Base-by-base conservation (phyloP, 2,329 filamentous ascomycete species). In the Chaetothyriales sp. region DNA sequence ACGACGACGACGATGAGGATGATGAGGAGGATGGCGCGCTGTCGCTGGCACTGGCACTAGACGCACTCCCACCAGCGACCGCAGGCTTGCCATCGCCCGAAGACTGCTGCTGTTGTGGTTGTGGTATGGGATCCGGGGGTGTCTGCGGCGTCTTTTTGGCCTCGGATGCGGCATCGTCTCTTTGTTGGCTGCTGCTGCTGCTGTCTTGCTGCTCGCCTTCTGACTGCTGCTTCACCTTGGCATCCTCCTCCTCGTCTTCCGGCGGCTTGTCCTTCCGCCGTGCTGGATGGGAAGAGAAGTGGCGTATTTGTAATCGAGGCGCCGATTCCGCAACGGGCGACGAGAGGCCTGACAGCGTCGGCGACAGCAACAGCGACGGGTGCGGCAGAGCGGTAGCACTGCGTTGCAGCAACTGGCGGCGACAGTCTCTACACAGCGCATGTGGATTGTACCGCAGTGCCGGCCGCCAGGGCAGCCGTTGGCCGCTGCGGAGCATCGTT, bases 391-490 rank as follows among this genome's bases (percentile, higher is more conserved):
- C 25, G 42, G 51, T 47, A 28, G 42, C 45, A 22, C 18, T 48
- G 39, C 52, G 52, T 48, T 53, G 51, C 5, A 55, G 32, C 7
- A 60, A 48, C 28, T 60, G 57, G 9, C 55, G 53, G 42, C 53
- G 51, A 43, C 58, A 60, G 44, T 60, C 58, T 49, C 57, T 55
- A 57, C 58, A 60, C 44, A 59, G 48, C 10, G 48, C 50, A 50
- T 68, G 69, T 60, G 69, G 68, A 53, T 72, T 70, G 60, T 70
- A 70, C 57, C 71, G 73, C 62, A 78, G 70, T 60, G 77, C 78
- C 66, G 72, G 70, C 70, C 79, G 76, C 80, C 79, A 83, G 68
- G 78, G 76, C 62, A 81, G 67, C 59, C 75, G 76, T 67, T 79
- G 77, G 62, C 77, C 74, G 70, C 79, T 39, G 32, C 32, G 32